Conservation (phyloP, 345 rosid genomes). For the Laguncularia racemosa region DNA sequence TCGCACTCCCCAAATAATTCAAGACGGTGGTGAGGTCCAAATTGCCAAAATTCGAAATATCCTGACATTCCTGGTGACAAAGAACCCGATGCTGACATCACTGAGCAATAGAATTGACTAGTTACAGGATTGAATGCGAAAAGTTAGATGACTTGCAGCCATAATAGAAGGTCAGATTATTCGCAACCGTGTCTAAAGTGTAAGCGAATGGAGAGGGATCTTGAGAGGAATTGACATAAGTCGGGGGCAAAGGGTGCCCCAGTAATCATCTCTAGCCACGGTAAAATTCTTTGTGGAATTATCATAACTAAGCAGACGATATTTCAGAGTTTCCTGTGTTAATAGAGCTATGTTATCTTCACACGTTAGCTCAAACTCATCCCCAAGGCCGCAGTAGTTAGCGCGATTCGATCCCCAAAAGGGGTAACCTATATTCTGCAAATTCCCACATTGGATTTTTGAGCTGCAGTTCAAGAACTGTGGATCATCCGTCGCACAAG, state of each 20-base stretch:
- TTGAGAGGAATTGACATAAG: background rate
- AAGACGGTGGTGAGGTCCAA: rapidly evolving
- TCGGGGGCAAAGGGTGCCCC: constrained; percentile 6
- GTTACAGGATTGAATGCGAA: too few species aligned
- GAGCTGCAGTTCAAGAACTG: constrained; percentile 12
- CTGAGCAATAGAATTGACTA: too few species aligned
- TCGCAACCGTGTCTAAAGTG: background rate
- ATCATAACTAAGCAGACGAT: background rate
- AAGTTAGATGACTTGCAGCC: too few species aligned
- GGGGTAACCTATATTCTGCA: constrained; percentile 16
- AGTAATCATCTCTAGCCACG: constrained; percentile 5
- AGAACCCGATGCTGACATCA: too few species aligned
- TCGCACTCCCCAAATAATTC: background rate
- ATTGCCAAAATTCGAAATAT: background rate
- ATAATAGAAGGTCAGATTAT: too few species aligned
- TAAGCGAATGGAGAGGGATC: background rate
- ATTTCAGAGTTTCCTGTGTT: background rate
- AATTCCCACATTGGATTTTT: constrained; percentile 9
- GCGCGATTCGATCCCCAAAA: constrained; percentile 4
- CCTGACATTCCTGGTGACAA: background rate
- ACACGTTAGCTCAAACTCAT: constrained; percentile 1
- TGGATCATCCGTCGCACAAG: too few species aligned
- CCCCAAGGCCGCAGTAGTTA: background rate
- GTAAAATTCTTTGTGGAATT: background rate
- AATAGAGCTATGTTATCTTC: background rate